A percentile compares a stretch with the other conserved stretches of the same genome.
These are phyloP conservation scores for Picea sitchensis DNA, from an alignment of 75 land plant species.

Conservation along the genomic window DNA sequence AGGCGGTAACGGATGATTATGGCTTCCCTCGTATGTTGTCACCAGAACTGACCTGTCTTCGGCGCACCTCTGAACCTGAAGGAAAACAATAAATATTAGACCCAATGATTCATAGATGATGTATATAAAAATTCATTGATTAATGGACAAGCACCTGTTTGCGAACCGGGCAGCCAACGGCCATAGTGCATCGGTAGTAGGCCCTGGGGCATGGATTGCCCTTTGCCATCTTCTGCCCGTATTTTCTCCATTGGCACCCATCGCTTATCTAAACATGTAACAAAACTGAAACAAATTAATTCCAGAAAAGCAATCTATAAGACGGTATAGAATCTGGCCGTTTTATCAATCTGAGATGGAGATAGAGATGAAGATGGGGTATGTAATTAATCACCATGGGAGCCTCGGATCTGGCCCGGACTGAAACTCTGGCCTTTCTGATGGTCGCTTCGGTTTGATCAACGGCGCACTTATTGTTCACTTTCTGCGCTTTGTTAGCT, in stretches of 20 bases:
- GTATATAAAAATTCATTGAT: too few relatives aligned
- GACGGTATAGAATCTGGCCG: too few relatives aligned
- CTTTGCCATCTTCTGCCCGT: conserved; percentile 93
- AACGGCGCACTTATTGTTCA: neutral
- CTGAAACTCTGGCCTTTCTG: conserved; percentile 55
- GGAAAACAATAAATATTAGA: neutral
- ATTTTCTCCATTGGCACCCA: conserved; percentile 98
- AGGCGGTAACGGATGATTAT: conserved; percentile 84
- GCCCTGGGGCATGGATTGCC: conserved; percentile 94
- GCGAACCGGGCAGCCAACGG: conserved; percentile 77
- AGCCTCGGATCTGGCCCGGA: conserved; percentile 53
- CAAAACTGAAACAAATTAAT: too few relatives aligned
- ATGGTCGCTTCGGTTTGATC: conserved; percentile 34
- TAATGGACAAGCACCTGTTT: conserved; percentile 57
- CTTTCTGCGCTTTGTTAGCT: neutral
- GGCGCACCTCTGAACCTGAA: conserved; percentile 90
- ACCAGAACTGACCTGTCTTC: conserved; percentile 82
- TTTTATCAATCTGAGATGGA: neutral
- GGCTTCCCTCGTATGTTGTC: conserved; percentile 90
- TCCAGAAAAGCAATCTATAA: too few relatives aligned
- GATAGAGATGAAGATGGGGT: neutral
- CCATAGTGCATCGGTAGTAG: conserved; percentile 87
- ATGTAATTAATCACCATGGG: conserved; percentile 28
- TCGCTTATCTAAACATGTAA: conserved; percentile 60
- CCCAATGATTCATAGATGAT: too few relatives aligned